These are phyloP conservation scores for Citropsis articulata DNA, from an alignment of 345 rosid genomes.

Conservation along the genomic window DNA sequence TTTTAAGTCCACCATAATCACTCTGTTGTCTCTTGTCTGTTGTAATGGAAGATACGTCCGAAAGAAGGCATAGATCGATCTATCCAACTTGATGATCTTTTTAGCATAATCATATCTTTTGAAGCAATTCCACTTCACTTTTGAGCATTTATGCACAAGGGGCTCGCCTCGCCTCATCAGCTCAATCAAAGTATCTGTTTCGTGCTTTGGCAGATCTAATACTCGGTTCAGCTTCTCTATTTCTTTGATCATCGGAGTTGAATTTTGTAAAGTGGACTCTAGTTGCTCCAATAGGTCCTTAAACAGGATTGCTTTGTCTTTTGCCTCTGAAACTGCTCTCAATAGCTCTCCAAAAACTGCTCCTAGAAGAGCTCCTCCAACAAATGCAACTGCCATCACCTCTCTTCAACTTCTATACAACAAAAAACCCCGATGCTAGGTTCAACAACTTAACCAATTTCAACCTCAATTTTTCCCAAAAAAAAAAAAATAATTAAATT, in stretches of 20 bases:
- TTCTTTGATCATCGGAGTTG: not conserved
- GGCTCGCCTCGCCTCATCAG: slow-evolving; percentile 12
- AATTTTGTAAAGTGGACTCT: slow-evolving; percentile 4
- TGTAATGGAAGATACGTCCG: slow-evolving; percentile 18
- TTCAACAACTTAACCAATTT: not conserved
- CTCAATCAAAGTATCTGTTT: not conserved
- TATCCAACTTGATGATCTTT: slow-evolving; percentile 24
- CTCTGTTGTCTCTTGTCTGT: slow-evolving; percentile 18
- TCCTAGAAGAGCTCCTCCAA: slow-evolving; percentile 23
- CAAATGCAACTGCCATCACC: not conserved
- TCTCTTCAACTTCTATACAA: not conserved
- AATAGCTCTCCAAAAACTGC: slow-evolving; percentile 24
- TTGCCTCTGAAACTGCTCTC: slow-evolving; percentile 1
- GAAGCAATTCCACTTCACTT: not conserved
- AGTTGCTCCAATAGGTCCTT: slow-evolving; percentile 18
- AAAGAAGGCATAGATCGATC: slow-evolving; percentile 13
- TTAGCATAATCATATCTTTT: not conserved
- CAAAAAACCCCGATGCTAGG: not conserved
- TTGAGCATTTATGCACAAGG: slow-evolving; percentile 14
- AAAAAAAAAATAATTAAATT: too few species aligned
- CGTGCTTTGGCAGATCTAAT: slow-evolving; percentile 14
- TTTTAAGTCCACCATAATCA: not conserved
- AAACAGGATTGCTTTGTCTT: slow-evolving; percentile 8
- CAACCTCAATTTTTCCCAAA: not conserved
- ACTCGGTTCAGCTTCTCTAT: slow-evolving; percentile 13